A percentile compares a stretch with the other conserved stretches of the same genome.
Conservation (phyloP, 2,329 filamentous ascomycete species). For the Elsinoe necatrix region DNA sequence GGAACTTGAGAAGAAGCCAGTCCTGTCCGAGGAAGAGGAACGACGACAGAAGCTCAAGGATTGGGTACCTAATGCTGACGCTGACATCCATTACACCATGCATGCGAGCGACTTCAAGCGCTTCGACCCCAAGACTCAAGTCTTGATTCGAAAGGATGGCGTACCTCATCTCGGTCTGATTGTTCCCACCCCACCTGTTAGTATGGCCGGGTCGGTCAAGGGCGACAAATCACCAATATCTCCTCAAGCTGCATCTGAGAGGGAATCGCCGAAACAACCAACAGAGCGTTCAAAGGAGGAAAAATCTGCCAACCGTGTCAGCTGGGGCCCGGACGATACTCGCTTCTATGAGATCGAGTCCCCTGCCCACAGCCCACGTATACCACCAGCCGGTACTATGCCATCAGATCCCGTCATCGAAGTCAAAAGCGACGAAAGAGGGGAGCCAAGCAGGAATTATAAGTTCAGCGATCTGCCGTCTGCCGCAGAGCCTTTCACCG, state of each 20-base stretch:
- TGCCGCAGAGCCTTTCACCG: constrained; percentile 2
- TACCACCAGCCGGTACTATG: constrained; percentile 32
- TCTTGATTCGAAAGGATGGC: constrained; percentile 33
- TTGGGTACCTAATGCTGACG: constrained; percentile 36
- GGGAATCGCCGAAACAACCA: neutral
- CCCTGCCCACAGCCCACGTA: constrained; percentile 34
- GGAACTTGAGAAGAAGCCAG: constrained; percentile 35
- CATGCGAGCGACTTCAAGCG: constrained; percentile 26
- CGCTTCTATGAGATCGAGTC: constrained; percentile 37
- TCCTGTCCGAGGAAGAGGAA: neutral
- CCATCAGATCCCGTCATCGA: constrained; percentile 30
- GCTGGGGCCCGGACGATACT: constrained; percentile 41
- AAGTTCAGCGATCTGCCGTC: constrained; percentile 22
- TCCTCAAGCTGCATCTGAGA: constrained; percentile 18
- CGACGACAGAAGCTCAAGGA: constrained; percentile 27
- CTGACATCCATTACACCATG: constrained; percentile 37
- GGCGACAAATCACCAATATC: constrained; percentile 31
- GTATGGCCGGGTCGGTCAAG: constrained; percentile 33
- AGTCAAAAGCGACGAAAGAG: constrained; percentile 31
- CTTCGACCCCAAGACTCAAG: constrained; percentile 24
- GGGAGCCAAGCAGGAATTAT: constrained; percentile 27
- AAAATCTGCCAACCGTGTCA: constrained; percentile 28
- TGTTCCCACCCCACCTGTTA: constrained; percentile 49
- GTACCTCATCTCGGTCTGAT: constrained; percentile 50
- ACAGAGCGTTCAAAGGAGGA: neutral